Percentiles rank a stretch among this genome's conserved stretches.
phyloP scores from a whole-genome alignment of 129 eudicot genomes.

The Chrysanthemum lavandulifolium region DNA sequence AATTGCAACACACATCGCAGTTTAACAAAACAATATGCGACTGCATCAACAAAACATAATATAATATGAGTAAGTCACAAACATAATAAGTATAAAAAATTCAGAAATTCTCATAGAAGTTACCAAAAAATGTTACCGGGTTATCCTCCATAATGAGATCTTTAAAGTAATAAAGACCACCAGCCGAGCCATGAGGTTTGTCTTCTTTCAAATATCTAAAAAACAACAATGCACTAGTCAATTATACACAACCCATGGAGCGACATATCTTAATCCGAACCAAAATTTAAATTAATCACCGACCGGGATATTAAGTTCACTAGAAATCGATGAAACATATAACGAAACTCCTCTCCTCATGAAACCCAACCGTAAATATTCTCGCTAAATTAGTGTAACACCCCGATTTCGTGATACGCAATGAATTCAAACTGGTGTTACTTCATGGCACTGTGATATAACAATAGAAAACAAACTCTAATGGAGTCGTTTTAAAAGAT shows the following conservation, averaged over 20 bases:
- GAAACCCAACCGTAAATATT: conserved; percentile 70
- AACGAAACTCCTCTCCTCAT: conserved; percentile 89
- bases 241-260: conserved; percentile 4
- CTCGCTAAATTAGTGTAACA: conserved; percentile 76
- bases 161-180: conserved; percentile 74
- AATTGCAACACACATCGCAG: conserved; percentile 93
- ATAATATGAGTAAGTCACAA: not conserved
- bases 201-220: conserved; percentile 85
- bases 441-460: too few relatives aligned
- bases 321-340: conserved; percentile 84
- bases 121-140: conserved; percentile 46
- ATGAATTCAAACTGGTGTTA: too few relatives aligned
- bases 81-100: not conserved
- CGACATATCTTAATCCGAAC: not conserved
- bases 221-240: conserved; percentile 2
- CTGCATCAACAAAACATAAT: conserved; percentile 45
- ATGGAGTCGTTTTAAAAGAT: too few relatives aligned
- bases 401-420: too few relatives aligned
- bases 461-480: too few relatives aligned
- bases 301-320: conserved; percentile 76
- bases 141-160: conserved; percentile 84
- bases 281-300: conserved; percentile 41
- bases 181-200: conserved; percentile 98
- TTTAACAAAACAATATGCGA: conserved; percentile 89
- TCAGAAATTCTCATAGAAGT: not conserved